phyloP scores from a whole-genome alignment of 495 filamentous ascomycete species.

The Talaromyces adpressus region DNA sequence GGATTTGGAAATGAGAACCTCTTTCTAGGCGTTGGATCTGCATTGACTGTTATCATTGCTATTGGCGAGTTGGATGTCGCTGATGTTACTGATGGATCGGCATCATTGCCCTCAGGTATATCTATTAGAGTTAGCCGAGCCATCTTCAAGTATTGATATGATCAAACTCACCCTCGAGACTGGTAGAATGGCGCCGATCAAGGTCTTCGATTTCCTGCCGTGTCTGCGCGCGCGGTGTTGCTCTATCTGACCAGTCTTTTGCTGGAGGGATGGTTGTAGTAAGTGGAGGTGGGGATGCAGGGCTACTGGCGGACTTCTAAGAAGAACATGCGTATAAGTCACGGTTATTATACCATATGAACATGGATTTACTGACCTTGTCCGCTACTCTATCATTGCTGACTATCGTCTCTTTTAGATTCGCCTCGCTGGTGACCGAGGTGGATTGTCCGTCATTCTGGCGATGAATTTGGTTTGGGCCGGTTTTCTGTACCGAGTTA shows the following conservation, averaged over 20 bases:
- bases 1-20: slow-evolving; percentile 39
- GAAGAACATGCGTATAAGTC: not conserved
- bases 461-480: not conserved
- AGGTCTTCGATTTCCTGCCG: slow-evolving; percentile 60
- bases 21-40: slow-evolving; percentile 32
- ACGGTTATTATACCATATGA: not conserved
- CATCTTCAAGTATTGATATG: slow-evolving; percentile 1
- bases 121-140: slow-evolving; percentile 23
- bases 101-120: slow-evolving; percentile 37
- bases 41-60: slow-evolving; percentile 24
- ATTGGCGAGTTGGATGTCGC: not conserved
- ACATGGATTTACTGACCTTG: not conserved
- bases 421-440: not conserved
- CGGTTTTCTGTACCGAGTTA: not conserved
- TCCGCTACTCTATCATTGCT: not conserved
- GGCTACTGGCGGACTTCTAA: slow-evolving; percentile 24
- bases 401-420: slow-evolving; percentile 3
- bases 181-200: slow-evolving; percentile 45
- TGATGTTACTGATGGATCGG: slow-evolving; percentile 26
- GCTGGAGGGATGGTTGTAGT: slow-evolving; percentile 60
- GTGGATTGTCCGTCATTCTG: not conserved
- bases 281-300: slow-evolving; percentile 57
- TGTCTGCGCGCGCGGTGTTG: slow-evolving; percentile 78
- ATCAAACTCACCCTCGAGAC: slow-evolving; percentile 57
- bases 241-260: slow-evolving; percentile 57